Base-by-base conservation (phyloP, 495 filamentous ascomycete genomes). In the Hyaloscypha finlandica region DNA sequence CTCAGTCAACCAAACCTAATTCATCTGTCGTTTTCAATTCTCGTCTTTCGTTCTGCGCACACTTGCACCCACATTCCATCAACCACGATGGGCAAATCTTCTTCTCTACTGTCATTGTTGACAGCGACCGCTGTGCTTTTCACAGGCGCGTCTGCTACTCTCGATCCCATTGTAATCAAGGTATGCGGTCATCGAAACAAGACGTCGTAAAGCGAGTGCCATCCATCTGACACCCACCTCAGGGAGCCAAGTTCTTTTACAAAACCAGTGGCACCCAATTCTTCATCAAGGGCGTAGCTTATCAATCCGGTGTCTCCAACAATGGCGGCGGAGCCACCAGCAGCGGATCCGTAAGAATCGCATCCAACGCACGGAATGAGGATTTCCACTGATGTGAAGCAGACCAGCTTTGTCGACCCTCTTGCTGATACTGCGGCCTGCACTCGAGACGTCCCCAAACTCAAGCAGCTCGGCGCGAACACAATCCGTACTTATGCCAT, bases 211-310 rank as follows among this genome's bases (percentile, higher is more conserved):
- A n/a, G 8, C 42, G 16, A 14, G 16, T 48, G 8, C 6, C 8
- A 54, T 30, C 11, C 31, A 29, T 22, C 32, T 65, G 33, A 66
- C 59, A 45, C 19, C 6, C 16, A 51, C 45, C 31, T 2, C 62
- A 74, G 71, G 71, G 71, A 54, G 92, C 91, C 80, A 71, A 71
- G 58, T 74, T 74, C 71, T 97, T 97, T 76, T 88, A 81, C 77
- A 85, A 83, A 71, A 78, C 80, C 68, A 87, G 83, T 74, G 86
- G 86, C 65, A 86, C 84, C 12, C 84, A 94, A 83, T 95, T 95
- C 66, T 64, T 77, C 42, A 86, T 92, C 64, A 86, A 83, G 53
- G 90, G 90, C 65, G 81, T 92, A 52, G 89, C 89, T 33, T 93
- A 92, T 75, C 87, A 75, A 54, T 54, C 39, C 1, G 64, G 72